These are phyloP conservation scores for Salicornia ramosissima DNA, from an alignment of 148 eudicot species.

Conservation along the genomic window DNA sequence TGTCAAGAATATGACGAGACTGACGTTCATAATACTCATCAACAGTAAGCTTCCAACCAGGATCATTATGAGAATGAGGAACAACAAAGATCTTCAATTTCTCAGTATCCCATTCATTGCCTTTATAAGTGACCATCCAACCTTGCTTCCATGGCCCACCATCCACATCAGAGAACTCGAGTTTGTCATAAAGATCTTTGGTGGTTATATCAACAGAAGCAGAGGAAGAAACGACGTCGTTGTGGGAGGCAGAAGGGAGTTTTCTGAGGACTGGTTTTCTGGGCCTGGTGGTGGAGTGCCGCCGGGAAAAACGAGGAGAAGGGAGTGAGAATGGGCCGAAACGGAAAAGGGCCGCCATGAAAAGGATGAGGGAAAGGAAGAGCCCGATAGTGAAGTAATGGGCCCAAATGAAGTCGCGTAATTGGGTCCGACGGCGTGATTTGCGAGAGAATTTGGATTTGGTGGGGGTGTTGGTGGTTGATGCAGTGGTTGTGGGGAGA, in stretches of 20 bases:
- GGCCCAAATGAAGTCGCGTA: conserved; percentile 50
- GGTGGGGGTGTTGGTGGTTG: conserved; percentile 23
- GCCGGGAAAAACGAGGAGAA: conserved; percentile 21
- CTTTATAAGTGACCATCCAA: conserved; percentile 70
- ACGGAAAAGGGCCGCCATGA: conserved; percentile 44
- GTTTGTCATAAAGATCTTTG: conserved; percentile 74
- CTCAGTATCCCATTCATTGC: conserved; percentile 83
- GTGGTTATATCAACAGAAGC: conserved; percentile 69
- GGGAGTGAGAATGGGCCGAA: conserved; percentile 39
- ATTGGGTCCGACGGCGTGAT: conserved; percentile 37
- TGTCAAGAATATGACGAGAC: conserved; percentile 80
- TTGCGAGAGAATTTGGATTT: conserved; percentile 46
- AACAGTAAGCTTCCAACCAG: conserved; percentile 95
- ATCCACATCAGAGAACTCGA: conserved; percentile 66
- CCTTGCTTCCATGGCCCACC: conserved; percentile 99
- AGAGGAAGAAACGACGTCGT: conserved; percentile 36
- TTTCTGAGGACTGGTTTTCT: conserved; percentile 39
- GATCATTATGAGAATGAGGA: conserved; percentile 98
- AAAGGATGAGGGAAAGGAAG: conserved; percentile 49
- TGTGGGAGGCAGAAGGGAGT: conserved; percentile 21
- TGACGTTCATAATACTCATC: conserved; percentile 90
- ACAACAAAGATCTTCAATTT: conserved; percentile 83
- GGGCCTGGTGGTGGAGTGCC: conserved; percentile 28
- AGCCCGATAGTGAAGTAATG: conserved; percentile 67
- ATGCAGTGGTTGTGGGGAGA: conserved; percentile 46